Conservation (phyloP, 2,329 filamentous ascomycete species). For the Aplosporella prunicola region DNA sequence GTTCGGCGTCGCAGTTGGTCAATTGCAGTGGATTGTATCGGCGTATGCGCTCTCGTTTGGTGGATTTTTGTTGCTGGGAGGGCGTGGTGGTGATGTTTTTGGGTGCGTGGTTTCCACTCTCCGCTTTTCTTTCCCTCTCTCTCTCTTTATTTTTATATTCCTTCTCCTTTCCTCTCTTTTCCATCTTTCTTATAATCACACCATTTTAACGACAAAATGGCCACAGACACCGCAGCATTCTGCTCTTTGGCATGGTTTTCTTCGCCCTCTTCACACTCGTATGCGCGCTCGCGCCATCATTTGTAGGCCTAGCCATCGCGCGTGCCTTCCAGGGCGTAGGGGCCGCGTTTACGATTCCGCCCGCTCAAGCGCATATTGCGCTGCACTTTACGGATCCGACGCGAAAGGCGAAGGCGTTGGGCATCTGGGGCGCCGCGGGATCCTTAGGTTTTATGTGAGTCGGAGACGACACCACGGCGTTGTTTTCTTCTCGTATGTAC, state of each 20-base stretch:
- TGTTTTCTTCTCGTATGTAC: too few relatives aligned
- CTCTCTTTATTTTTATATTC: too few relatives aligned
- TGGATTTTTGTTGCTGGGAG: conserved; percentile 9
- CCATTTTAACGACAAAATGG: too few relatives aligned
- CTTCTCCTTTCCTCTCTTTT: neutral
- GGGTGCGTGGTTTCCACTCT: neutral
- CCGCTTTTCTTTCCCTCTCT: neutral
- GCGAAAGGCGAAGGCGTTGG: conserved; percentile 8
- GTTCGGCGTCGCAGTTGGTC: conserved; percentile 5
- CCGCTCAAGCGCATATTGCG: conserved; percentile 9
- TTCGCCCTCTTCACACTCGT: conserved; percentile 10
- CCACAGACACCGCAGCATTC: conserved; percentile 6
- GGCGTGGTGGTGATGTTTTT: conserved; percentile 9
- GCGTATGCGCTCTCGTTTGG: conserved; percentile 9
- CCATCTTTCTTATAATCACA: neutral
- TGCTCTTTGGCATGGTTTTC: conserved; percentile 8
- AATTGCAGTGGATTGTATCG: conserved; percentile 11
- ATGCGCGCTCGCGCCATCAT: conserved; percentile 7
- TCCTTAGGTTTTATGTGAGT: conserved; percentile 10
- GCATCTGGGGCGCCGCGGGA: conserved; percentile 8
- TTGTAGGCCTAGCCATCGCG: conserved; percentile 8
- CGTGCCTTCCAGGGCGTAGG: conserved; percentile 11
- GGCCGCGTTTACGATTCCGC: conserved; percentile 10
- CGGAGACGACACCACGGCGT: too few relatives aligned
- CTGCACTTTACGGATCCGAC: conserved; percentile 8